Conservation (phyloP, 306 rosid species). For the Adenanthera pavonina region DNA sequence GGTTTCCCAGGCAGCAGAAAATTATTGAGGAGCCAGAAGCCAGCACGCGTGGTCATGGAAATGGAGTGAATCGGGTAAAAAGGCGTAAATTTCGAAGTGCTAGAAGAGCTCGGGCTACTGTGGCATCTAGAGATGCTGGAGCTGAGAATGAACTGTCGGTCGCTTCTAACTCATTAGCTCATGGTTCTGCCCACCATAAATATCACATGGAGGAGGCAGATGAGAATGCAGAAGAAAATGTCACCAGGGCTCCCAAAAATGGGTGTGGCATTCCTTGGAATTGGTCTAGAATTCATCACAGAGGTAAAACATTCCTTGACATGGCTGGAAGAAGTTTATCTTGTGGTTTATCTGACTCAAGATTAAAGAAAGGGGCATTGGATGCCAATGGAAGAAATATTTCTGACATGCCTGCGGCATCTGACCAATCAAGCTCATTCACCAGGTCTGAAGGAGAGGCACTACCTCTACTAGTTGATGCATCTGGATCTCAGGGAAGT, state of each 20-base stretch:
- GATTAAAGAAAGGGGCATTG: conserved; percentile 66
- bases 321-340: conserved; percentile 93
- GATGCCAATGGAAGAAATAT: conserved; percentile 65
- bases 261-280: conserved; percentile 99
- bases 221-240: conserved; percentile 60
- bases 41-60: conserved; percentile 60
- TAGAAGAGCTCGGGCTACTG: conserved; percentile 68
- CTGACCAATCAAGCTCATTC: conserved; percentile 71
- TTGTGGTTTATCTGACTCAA: conserved; percentile 92
- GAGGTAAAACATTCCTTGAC: conserved; percentile 91
- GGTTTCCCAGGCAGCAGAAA: conserved; percentile 60
- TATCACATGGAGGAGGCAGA: conserved; percentile 69
- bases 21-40: conserved; percentile 64
- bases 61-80: conserved; percentile 69
- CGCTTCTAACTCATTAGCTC: conserved; percentile 82
- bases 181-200: conserved; percentile 63
- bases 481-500: conserved; percentile 88
- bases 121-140: conserved; percentile 74
- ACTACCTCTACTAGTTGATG: conserved; percentile 83
- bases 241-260: conserved; percentile 83
- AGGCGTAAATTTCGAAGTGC: conserved; percentile 77
- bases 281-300: conserved; percentile 96
- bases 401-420: conserved; percentile 67
- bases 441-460: conserved; percentile 81
- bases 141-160: conserved; percentile 86